Percentiles rank a stretch among this genome's conserved stretches.
Conservation (phyloP, 176 grass and related monocot genomes). For the Aegilops bicornis region DNA sequence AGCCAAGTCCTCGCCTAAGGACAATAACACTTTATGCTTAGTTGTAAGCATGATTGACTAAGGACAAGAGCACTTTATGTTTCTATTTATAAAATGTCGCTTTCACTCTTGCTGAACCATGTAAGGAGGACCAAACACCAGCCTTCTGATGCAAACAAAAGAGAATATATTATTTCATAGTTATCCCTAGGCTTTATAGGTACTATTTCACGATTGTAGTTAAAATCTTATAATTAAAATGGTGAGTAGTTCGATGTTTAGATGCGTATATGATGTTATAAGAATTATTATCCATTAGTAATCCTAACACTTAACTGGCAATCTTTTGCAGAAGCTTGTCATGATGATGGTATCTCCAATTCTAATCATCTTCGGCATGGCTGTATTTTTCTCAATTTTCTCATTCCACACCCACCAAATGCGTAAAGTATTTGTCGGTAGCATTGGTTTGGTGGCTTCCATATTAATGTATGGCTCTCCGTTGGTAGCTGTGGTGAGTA, state of each 20-base stretch:
- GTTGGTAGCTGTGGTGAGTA: constrained; percentile 55
- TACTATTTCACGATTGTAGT: neutral
- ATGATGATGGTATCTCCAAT: constrained; percentile 39
- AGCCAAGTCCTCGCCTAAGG: neutral
- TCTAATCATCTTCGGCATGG: constrained; percentile 34
- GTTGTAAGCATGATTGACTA: neutral
- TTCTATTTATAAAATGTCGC: neutral
- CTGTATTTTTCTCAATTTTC: constrained; percentile 48
- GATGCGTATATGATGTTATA: neutral
- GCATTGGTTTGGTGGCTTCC: constrained; percentile 54
- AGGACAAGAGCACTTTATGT: neutral
- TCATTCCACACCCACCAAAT: constrained; percentile 42
- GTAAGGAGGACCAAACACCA: neutral
- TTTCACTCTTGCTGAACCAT: neutral
- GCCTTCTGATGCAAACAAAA: neutral
- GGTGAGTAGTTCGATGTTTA: neutral
- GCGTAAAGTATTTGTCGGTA: constrained; percentile 68
- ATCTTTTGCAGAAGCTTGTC: constrained; percentile 46
- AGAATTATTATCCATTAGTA: neutral
- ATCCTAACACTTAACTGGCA: neutral
- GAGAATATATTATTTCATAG: neutral
- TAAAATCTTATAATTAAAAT: neutral
- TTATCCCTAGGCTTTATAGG: neutral
- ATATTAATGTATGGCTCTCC: constrained; percentile 75
- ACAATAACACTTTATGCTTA: neutral